Base-by-base conservation (phyloP, 345 rosid species). In the Reutealis trisperma region DNA sequence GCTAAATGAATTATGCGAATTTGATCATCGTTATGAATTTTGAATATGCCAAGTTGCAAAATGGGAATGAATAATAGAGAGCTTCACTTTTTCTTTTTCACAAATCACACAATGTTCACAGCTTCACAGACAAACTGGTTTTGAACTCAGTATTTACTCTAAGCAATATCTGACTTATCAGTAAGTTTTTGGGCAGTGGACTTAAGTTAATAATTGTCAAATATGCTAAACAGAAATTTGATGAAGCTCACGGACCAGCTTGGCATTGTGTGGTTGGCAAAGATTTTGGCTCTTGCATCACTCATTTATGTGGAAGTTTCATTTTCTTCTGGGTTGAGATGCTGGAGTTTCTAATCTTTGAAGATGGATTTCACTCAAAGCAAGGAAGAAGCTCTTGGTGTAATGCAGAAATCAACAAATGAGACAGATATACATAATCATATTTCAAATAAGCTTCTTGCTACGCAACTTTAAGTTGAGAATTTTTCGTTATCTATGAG, bases 231-330 rank as follows among this genome's bases (percentile, higher is more conserved):
- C 89, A 85, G 89, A 88, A 78, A 71, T 85, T 88, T 41, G 85
- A 88, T 30, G 90, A 81, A 83, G 88, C 84, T 30, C 82, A 78
- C 37, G 85, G 90, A 45, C 70, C 87, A 41, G 80, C 86, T 9
- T 90, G 90, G 87, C 88, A 88, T 65, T 84, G 90, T 63, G 89
- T 86, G 82, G 87, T 84, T 14, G 86, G 91, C 5, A 86, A 85
- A 73, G 88, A 82, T 76, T 85, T 83, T 34, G 86, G 91, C 22
- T 86, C 87, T 22, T 86, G 87, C 90, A 86, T 89, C 61, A 77
- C 87, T 16, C 89, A 81, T 78, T 71, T 86, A 45, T 59, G 76
- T 63, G 85, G 90, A 72, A 84, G 87, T 73, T 89, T 79, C 78
- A 80, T 86, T 6, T 84, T 86, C 84, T 87, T 88, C 79, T 77